phyloP scores from a whole-genome alignment of 805 yeast species.

The Starmerella cellae region DNA sequence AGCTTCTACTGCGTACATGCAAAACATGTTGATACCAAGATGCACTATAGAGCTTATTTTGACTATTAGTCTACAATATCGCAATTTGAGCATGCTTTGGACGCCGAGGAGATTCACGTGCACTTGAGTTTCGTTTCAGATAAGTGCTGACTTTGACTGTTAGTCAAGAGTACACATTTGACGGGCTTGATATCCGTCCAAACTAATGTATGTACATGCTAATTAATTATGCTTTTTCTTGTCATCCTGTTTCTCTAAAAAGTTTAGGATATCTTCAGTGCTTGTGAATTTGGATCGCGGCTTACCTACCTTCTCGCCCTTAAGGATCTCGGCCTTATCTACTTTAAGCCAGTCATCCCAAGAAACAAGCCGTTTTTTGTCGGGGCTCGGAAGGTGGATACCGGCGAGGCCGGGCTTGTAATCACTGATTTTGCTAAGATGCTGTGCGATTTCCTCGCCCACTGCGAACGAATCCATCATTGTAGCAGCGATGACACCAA shows the following conservation, averaged over 20 bases:
- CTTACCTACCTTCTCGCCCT: slow-evolving; percentile 40
- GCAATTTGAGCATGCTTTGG: no score
- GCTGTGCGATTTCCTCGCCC: slow-evolving; percentile 45
- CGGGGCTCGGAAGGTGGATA: background rate
- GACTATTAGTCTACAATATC: no score
- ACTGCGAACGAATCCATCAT: slow-evolving; percentile 73
- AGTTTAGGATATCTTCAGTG: slow-evolving; percentile 36
- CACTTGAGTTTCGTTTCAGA: no score
- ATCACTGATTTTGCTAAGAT: slow-evolving; percentile 24
- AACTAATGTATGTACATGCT: no score
- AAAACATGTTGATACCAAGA: no score
- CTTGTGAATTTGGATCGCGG: slow-evolving; percentile 44
- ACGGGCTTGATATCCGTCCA: no score
- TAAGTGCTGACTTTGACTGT: background rate
- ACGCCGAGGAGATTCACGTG: no score
- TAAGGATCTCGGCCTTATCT: slow-evolving; percentile 38
- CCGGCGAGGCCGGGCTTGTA: slow-evolving; percentile 15
- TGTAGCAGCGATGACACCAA: slow-evolving; percentile 83
- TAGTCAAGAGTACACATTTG: background rate
- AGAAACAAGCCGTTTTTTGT: slow-evolving; percentile 26
- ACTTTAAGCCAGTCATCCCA: slow-evolving; percentile 62
- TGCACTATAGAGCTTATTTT: no score
- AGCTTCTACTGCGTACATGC: no score
- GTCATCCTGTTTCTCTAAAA: slow-evolving; percentile 4
- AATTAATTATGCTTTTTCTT: background rate